Evolutionary conservation across 768 basidiomycete species (phyloP).

Genomic region (Filobasidium floriforme): DNA sequence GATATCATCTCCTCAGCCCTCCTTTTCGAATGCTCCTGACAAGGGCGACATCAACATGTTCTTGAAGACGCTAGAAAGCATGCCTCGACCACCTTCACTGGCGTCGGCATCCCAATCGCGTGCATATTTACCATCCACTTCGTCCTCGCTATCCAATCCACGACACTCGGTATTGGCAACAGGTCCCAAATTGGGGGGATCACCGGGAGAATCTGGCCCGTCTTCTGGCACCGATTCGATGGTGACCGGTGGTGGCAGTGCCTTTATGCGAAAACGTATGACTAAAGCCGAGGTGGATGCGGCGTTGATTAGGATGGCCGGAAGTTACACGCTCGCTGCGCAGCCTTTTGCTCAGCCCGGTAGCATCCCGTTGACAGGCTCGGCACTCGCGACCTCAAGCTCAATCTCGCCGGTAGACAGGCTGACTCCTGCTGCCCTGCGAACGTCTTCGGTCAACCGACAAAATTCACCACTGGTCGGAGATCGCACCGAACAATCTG

Average conservation of each 20-base stretch:
- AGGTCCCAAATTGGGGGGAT: background rate
- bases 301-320: slow-evolving; percentile 34
- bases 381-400: background rate
- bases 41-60: slow-evolving; percentile 42
- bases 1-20: background rate
- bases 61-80: slow-evolving; percentile 39
- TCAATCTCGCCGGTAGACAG: background rate
- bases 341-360: slow-evolving; percentile 7
- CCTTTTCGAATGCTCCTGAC: slow-evolving; percentile 21
- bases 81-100: slow-evolving; percentile 39
- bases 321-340: slow-evolving; percentile 30
- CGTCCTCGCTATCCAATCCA: slow-evolving; percentile 35
- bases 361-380: background rate
- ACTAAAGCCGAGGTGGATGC: slow-evolving; percentile 38
- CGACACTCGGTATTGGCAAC: slow-evolving; percentile 21
- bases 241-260: background rate
- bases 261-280: slow-evolving; percentile 29
- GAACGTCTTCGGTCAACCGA: background rate
- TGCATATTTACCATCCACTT: slow-evolving; percentile 34
- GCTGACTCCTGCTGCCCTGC: background rate
- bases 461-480: background rate
- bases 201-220: background rate
- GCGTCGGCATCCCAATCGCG: slow-evolving; percentile 25
- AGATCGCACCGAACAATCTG: slow-evolving; percentile 1
- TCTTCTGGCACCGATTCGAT: slow-evolving; percentile 14